Evolutionary conservation across 1,139 yeast genomes (phyloP).

Genomic region (Taphrina populina): DNA sequence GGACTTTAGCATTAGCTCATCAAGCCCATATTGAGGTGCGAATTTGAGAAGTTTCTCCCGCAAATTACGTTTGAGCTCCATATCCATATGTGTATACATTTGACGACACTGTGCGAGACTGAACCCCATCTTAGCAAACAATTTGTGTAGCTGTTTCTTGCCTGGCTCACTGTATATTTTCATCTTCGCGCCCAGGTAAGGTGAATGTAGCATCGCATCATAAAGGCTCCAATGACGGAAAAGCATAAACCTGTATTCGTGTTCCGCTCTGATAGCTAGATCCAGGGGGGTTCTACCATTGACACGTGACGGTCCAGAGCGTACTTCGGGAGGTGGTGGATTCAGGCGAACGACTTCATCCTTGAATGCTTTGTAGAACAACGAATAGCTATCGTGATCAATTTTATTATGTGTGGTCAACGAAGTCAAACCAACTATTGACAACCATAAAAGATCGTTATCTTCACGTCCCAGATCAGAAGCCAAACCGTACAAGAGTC

Average conservation of each 20-base stretch:
- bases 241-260: slow-evolving; percentile 81
- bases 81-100: slow-evolving; percentile 88
- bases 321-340: slow-evolving; percentile 43
- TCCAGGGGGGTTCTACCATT: slow-evolving; percentile 53
- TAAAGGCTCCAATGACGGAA: slow-evolving; percentile 91
- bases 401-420: slow-evolving; percentile 64
- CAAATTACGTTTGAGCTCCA: slow-evolving; percentile 69
- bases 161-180: slow-evolving; percentile 93
- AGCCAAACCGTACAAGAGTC: slow-evolving; percentile 74
- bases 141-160: slow-evolving; percentile 74
- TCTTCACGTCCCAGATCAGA: slow-evolving; percentile 77
- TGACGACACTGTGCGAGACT: slow-evolving; percentile 85
- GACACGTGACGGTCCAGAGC: slow-evolving; percentile 46
- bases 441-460: slow-evolving; percentile 73
- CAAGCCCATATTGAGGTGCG: slow-evolving; percentile 73
- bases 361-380: slow-evolving; percentile 67
- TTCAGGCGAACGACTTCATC: slow-evolving; percentile 80
- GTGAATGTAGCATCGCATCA: slow-evolving; percentile 84
- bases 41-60: slow-evolving; percentile 69
- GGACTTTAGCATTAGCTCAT: slow-evolving; percentile 80
- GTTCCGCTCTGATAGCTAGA: slow-evolving; percentile 63
- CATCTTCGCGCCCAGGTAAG: slow-evolving; percentile 82
- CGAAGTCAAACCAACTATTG: slow-evolving; percentile 85
- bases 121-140: slow-evolving; percentile 96
- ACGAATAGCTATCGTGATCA: slow-evolving; percentile 64